These are phyloP conservation scores for Mycena sanguinolenta DNA, from an alignment of 768 basidiomycete species.

Conservation along the genomic window DNA sequence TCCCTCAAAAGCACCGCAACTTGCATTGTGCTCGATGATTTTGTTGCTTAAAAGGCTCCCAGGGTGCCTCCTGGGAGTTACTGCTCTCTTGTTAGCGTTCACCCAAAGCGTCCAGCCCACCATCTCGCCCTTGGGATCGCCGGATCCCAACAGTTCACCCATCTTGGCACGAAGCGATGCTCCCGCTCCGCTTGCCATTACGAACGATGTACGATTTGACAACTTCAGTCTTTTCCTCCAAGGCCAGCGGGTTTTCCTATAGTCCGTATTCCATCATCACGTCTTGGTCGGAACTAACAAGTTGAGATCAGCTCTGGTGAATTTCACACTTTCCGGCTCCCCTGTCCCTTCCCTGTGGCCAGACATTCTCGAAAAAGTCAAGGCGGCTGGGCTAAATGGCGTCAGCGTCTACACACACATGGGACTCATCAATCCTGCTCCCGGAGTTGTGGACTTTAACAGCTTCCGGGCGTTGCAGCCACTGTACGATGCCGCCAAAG, in stretches of 20 bases:
- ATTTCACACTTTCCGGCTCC: conserved; percentile 85
- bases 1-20: background rate
- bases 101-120: conserved; percentile 1
- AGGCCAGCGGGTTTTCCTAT: conserved; percentile 78
- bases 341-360: conserved; percentile 86
- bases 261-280: conserved; percentile 60
- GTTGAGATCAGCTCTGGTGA: conserved; percentile 76
- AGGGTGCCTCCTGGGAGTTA: conserved; percentile 13
- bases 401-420: conserved; percentile 86
- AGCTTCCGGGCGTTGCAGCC: conserved; percentile 79
- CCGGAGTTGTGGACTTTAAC: conserved; percentile 79
- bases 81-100: background rate
- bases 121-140: background rate
- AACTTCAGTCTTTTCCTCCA: conserved; percentile 79
- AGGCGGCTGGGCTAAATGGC: conserved; percentile 85
- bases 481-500: conserved; percentile 80
- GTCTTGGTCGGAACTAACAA: background rate
- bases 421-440: conserved; percentile 82
- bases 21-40: conserved; percentile 14
- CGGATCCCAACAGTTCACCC: conserved; percentile 16
- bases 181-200: conserved; percentile 16
- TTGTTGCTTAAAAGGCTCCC: conserved; percentile 3
- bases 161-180: conserved; percentile 11
- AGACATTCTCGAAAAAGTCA: conserved; percentile 85
- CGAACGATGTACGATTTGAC: conserved; percentile 63